These are phyloP conservation scores for Apostasia ramifera DNA, from an alignment of 106 monocot species.

Conservation along the genomic window DNA sequence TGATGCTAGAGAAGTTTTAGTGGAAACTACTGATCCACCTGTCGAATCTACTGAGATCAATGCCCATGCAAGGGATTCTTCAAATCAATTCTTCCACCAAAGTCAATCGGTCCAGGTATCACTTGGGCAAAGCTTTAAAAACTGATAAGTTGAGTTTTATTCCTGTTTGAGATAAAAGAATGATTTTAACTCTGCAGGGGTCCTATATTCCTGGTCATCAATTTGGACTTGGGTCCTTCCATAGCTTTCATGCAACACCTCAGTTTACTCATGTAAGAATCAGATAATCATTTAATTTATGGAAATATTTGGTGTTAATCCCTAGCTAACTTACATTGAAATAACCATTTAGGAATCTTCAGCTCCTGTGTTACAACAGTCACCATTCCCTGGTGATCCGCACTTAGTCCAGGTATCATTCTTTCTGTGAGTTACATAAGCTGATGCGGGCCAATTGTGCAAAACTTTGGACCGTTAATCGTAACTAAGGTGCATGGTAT, in stretches of 20 bases:
- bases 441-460: too few species aligned
- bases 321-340: neutral
- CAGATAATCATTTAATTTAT: neutral
- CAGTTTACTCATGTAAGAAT: constrained; percentile 9
- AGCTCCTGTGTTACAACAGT: constrained; percentile 12
- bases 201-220: constrained; percentile 8
- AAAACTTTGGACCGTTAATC: too few species aligned
- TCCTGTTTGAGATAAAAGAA: neutral
- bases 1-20: constrained; percentile 33
- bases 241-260: constrained; percentile 8
- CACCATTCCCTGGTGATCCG: neutral
- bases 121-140: too few species aligned
- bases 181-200: constrained; percentile 4
- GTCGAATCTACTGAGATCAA: constrained; percentile 15
- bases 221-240: constrained; percentile 4
- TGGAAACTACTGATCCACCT: constrained; percentile 23
- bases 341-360: constrained; percentile 2
- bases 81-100: constrained; percentile 37
- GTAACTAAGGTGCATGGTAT: too few species aligned
- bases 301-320: neutral
- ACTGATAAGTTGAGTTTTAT: neutral
- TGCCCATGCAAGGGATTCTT: constrained; percentile 27
- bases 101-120: constrained; percentile 48
- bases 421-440: too few species aligned
- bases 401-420: constrained; percentile 5